Conservation (phyloP, 495 filamentous ascomycete genomes). For the Trichoderma asperelloides region DNA sequence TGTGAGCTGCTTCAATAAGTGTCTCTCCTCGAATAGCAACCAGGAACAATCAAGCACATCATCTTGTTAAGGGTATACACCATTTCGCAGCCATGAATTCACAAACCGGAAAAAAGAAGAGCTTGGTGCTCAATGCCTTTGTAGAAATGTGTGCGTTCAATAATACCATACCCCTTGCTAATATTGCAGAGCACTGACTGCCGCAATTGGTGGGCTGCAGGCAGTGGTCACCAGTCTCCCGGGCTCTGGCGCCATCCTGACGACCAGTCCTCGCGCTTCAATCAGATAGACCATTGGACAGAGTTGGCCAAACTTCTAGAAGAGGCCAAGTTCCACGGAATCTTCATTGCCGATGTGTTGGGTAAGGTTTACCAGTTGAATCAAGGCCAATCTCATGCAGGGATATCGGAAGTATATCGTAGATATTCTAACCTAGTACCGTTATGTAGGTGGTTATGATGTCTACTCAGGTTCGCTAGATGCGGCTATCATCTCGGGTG, state of each 20-base stretch:
- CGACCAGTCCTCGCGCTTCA: constrained; percentile 47
- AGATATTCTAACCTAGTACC: not conserved
- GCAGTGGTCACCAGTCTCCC: constrained; percentile 53
- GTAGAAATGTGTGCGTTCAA: constrained; percentile 9
- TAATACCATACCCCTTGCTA: not conserved
- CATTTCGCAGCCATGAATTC: not conserved
- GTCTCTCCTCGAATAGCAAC: not conserved
- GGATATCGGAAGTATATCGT: not conserved
- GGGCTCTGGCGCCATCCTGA: constrained; percentile 53
- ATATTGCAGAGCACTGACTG: not conserved
- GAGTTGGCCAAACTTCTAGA: constrained; percentile 49
- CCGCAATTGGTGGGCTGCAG: constrained; percentile 21
- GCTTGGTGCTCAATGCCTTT: constrained; percentile 9
- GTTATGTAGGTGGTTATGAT: constrained; percentile 46
- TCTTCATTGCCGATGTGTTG: constrained; percentile 51
- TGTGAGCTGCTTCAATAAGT: not conserved
- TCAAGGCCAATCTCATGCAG: not conserved
- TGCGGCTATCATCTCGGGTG: constrained; percentile 40
- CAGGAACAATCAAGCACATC: not conserved
- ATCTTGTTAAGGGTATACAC: not conserved
- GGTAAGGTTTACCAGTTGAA: not conserved
- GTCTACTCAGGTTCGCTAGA: constrained; percentile 53
- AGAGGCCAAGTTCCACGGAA: constrained; percentile 52
- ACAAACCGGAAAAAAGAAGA: constrained; percentile 5
- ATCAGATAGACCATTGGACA: constrained; percentile 47